A percentile compares a stretch with the other conserved stretches of the same genome.
These are phyloP conservation scores for Rhodomyrtus tomentosa DNA, from an alignment of 345 rosid genomes.

Conservation along the genomic window DNA sequence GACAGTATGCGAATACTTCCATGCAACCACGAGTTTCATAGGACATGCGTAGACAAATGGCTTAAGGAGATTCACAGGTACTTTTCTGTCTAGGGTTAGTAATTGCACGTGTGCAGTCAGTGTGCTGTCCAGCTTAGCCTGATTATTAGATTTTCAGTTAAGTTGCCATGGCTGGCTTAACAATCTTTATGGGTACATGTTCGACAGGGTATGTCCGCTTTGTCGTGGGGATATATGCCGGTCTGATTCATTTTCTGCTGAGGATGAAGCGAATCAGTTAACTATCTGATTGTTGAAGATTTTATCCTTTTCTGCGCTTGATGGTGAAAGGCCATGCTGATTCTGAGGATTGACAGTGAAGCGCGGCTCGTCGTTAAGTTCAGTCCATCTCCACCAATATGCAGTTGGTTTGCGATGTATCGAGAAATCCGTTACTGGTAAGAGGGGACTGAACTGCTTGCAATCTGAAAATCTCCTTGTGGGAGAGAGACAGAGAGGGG, in stretches of 20 bases:
- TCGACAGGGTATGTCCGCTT: constrained; percentile 85
- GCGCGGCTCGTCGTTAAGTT: background rate
- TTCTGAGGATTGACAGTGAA: background rate
- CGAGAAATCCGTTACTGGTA: background rate
- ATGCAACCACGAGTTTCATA: constrained; percentile 86
- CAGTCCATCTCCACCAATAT: background rate
- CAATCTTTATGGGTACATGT: background rate
- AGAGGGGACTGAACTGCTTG: constrained; percentile 10
- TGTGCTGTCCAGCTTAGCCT: background rate
- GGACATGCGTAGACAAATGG: constrained; percentile 87
- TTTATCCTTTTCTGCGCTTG: background rate
- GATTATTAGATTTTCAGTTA: background rate
- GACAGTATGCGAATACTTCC: constrained; percentile 79
- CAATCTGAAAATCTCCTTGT: background rate
- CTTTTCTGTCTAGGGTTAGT: background rate
- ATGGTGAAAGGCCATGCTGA: background rate
- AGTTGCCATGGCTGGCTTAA: background rate
- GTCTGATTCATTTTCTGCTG: constrained; percentile 27
- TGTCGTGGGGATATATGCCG: constrained; percentile 93
- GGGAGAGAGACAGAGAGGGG: background rate
- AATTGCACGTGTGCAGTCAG: background rate
- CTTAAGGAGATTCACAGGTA: constrained; percentile 99
- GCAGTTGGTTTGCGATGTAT: background rate
- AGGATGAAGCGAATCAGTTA: constrained; percentile 11
- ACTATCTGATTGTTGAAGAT: background rate